A percentile compares a stretch with the other conserved stretches of the same genome.
Conservation (phyloP, 2,329 filamentous ascomycete genomes). For the Pseudonectria buxi region DNA sequence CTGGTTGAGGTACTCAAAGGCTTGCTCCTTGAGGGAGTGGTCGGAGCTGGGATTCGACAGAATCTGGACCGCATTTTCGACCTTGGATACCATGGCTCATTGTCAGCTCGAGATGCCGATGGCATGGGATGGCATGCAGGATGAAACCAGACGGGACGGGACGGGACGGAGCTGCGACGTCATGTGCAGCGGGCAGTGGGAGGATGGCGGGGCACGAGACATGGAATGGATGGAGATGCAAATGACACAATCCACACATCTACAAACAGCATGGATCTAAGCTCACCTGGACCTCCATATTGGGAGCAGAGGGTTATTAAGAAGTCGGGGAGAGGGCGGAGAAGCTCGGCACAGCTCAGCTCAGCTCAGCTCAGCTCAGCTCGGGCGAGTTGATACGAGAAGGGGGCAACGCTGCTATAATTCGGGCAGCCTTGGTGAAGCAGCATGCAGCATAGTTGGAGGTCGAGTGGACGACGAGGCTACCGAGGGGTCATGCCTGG, state of each 20-base stretch:
- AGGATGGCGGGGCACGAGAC: conserved; percentile 25
- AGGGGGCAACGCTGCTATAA: conserved; percentile 35
- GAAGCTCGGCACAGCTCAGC: too few species aligned
- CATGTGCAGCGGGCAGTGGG: not conserved
- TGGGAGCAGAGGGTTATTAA: conserved; percentile 21
- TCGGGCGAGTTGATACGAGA: conserved; percentile 7
- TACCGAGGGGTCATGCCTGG: conserved; percentile 36
- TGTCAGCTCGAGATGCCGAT: conserved; percentile 8
- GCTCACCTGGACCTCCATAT: conserved; percentile 44
- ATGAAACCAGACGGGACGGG: not conserved
- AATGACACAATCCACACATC: conserved; percentile 5
- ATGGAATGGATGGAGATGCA: conserved; percentile 20
- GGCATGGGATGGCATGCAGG: conserved; percentile 1
- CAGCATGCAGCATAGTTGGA: conserved; percentile 38
- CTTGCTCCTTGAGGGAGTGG: conserved; percentile 69
- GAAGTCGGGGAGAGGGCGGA: conserved; percentile 1
- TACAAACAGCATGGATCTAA: conserved; percentile 9
- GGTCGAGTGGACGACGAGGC: conserved; percentile 28
- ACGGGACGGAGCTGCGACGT: not conserved
- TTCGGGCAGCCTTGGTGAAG: conserved; percentile 34
- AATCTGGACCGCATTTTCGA: conserved; percentile 93
- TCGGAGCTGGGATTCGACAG: conserved; percentile 77
- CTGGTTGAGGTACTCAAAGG: conserved; percentile 72
- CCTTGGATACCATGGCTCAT: conserved; percentile 41
- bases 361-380: too few species aligned